phyloP scores from a whole-genome alignment of 208 protist species.

The Acanthamoeba sp. region DNA sequence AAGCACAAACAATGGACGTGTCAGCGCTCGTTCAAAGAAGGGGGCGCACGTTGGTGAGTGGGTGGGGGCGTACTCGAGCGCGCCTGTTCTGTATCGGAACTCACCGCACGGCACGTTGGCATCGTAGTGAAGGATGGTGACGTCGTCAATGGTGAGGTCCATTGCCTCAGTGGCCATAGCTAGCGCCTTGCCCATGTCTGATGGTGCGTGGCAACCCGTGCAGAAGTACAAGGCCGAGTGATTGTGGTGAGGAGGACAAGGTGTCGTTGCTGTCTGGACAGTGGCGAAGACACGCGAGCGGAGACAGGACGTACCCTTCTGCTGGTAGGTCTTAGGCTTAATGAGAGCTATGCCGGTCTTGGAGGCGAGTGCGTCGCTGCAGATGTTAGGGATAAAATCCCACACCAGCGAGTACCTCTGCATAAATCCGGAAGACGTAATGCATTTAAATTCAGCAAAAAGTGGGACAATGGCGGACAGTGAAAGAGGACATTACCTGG shows the following conservation, averaged over 20 bases:
- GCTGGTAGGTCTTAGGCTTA: conserved; percentile 32
- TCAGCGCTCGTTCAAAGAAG: not conserved
- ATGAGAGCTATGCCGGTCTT: conserved; percentile 24
- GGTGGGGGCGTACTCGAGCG: not conserved
- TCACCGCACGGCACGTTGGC: conserved; percentile 4
- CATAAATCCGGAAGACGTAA: too few species aligned
- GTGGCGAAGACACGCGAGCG: not conserved
- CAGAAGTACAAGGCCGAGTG: too few species aligned
- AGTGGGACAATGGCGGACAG: too few species aligned
- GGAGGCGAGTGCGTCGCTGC: conserved; percentile 38
- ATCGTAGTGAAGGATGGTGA: conserved; percentile 60
- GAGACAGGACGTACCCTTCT: not conserved
- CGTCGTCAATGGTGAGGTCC: conserved; percentile 48
- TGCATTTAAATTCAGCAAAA: too few species aligned
- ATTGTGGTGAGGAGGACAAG: too few species aligned
- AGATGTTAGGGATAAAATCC: conserved; percentile 52
- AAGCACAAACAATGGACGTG: not conserved
- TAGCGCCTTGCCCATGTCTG: conserved; percentile 39
- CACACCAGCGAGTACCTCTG: conserved; percentile 24
- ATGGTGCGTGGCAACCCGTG: too few species aligned
- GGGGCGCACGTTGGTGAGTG: not conserved
- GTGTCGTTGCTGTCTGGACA: too few species aligned
- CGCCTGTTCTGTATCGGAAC: not conserved
- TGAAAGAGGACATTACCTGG: not conserved
- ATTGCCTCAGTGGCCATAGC: conserved; percentile 26